Conservation (phyloP, 1,284 basidiomycete species). For the Cutaneotrichosporon spelunceum region DNA sequence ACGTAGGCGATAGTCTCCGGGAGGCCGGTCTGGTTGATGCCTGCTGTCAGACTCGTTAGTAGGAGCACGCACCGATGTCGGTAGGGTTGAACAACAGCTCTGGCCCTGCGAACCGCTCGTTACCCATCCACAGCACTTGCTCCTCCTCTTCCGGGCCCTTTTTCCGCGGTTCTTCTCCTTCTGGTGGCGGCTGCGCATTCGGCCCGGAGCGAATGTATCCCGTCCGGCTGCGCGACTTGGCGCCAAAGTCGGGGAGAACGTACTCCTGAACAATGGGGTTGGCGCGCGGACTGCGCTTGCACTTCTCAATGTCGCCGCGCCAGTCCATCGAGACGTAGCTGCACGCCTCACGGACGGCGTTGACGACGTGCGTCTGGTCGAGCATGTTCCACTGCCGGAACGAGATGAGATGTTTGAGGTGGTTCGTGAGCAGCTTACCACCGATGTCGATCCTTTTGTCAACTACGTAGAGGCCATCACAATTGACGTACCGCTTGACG, state of each 20-base stretch:
- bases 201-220: constrained; percentile 62
- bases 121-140: constrained; percentile 80
- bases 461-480: not conserved
- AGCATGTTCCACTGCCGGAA: constrained; percentile 98
- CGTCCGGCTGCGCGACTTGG: constrained; percentile 55
- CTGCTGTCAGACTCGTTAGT: constrained; percentile 40
- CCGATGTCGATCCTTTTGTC: constrained; percentile 76
- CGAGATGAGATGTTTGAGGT: constrained; percentile 86
- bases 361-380: constrained; percentile 85
- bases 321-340: constrained; percentile 81
- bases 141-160: constrained; percentile 54
- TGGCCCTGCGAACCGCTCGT: constrained; percentile 83
- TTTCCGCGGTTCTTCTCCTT: constrained; percentile 4
- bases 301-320: constrained; percentile 66
- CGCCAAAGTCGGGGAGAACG: constrained; percentile 79
- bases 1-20: constrained; percentile 69
- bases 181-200: constrained; percentile 29
- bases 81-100: constrained; percentile 84
- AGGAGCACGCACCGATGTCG: constrained; percentile 66
- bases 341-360: constrained; percentile 79
- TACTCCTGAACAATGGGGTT: constrained; percentile 81
- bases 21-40: constrained; percentile 75
- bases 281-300: constrained; percentile 34
- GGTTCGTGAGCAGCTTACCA: constrained; percentile 90
- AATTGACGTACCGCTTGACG: constrained; percentile 64